A percentile compares a stretch with the other conserved stretches of the same genome.
Evolutionary conservation across 2,329 filamentous ascomycete genomes (phyloP).

Genomic region (Pseudogymnoascus sp.): DNA sequence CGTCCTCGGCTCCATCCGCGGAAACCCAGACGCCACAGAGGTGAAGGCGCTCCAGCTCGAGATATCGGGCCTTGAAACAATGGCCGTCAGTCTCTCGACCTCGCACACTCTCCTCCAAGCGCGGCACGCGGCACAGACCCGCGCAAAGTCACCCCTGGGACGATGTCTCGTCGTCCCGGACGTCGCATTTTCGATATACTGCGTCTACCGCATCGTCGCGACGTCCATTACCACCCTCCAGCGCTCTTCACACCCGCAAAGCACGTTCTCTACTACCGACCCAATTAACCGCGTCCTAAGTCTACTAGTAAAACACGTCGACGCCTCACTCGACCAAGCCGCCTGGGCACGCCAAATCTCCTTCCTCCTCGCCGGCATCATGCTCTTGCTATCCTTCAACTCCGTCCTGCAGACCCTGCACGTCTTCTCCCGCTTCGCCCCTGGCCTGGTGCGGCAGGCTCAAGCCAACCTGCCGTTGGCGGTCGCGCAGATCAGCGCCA

Average conservation of each 20-base stretch:
- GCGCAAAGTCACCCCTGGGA: slow-evolving; percentile 60
- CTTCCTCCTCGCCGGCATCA: slow-evolving; percentile 74
- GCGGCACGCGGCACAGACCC: slow-evolving; percentile 54
- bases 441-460: slow-evolving; percentile 58
- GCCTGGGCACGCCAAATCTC: slow-evolving; percentile 81
- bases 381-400: slow-evolving; percentile 73
- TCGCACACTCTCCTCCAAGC: slow-evolving; percentile 56
- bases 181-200: slow-evolving; percentile 71
- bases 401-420: slow-evolving; percentile 79
- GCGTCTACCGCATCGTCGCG: slow-evolving; percentile 71
- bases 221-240: slow-evolving; percentile 61
- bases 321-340: slow-evolving; percentile 70
- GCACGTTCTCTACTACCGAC: slow-evolving; percentile 60
- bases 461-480: slow-evolving; percentile 73
- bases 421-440: slow-evolving; percentile 68
- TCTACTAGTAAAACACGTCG: slow-evolving; percentile 73
- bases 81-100: slow-evolving; percentile 63
- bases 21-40: slow-evolving; percentile 50
- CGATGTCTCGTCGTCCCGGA: slow-evolving; percentile 52
- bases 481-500: slow-evolving; percentile 72
- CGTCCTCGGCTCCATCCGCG: slow-evolving; percentile 62
- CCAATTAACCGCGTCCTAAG: slow-evolving; percentile 79
- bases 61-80: slow-evolving; percentile 70
- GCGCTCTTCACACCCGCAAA: slow-evolving; percentile 38
- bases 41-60: slow-evolving; percentile 61